phyloP scores from a whole-genome alignment of 2,329 filamentous ascomycete genomes.

The Nigrospora sphaerica region DNA sequence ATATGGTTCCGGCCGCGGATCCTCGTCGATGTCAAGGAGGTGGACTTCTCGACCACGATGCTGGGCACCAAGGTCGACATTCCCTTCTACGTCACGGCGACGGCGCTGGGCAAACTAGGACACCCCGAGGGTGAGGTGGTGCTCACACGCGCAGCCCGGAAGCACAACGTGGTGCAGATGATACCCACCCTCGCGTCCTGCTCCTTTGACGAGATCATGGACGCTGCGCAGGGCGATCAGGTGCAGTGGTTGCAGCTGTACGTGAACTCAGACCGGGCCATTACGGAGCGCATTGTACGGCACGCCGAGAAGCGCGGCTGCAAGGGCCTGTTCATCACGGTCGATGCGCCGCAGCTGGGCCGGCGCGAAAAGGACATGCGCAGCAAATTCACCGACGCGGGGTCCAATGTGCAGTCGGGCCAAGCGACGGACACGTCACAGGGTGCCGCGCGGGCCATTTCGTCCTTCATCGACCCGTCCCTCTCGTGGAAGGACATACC shows the following conservation, averaged over 20 bases:
- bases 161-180: constrained; percentile 94
- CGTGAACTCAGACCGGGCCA: constrained; percentile 89
- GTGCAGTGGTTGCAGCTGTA: constrained; percentile 97
- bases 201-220: constrained; percentile 94
- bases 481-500: constrained; percentile 90
- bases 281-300: constrained; percentile 84
- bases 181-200: constrained; percentile 95
- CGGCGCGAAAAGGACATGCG: constrained; percentile 98
- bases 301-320: constrained; percentile 90
- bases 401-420: constrained; percentile 74
- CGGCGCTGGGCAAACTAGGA: constrained; percentile 89
- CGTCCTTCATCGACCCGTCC: constrained; percentile 91
- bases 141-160: constrained; percentile 74
- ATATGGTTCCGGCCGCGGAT: constrained; percentile 92
- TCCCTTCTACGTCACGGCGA: constrained; percentile 95
- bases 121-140: constrained; percentile 91
- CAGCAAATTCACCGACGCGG: constrained; percentile 77
- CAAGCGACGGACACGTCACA: constrained; percentile 76
- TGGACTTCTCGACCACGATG: constrained; percentile 90
- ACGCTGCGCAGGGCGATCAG: constrained; percentile 72
- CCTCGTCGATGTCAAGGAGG: constrained; percentile 79
- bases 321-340: constrained; percentile 95
- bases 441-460: constrained; percentile 90
- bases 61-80: constrained; percentile 77
- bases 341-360: constrained; percentile 92